phyloP scores from a whole-genome alignment of 768 basidiomycete genomes.

The Lactifluus rugatus region DNA sequence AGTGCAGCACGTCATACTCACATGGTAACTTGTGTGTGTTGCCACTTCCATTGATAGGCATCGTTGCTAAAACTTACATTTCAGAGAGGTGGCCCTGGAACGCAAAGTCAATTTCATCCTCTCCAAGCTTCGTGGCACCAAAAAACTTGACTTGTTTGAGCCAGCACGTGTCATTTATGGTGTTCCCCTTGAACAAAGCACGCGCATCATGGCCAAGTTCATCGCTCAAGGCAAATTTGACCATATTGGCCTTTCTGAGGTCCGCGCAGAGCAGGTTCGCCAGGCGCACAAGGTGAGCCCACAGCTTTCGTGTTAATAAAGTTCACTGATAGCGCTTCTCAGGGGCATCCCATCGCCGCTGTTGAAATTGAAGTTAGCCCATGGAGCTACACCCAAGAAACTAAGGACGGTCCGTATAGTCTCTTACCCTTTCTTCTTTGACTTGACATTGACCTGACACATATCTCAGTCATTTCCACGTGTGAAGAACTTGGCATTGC shows the following conservation, averaged over 20 bases:
- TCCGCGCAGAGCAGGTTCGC: slow-evolving; percentile 37
- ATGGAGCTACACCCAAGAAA: slow-evolving; percentile 48
- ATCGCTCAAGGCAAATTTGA: slow-evolving; percentile 47
- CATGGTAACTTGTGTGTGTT: slow-evolving; percentile 11
- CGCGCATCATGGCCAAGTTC: slow-evolving; percentile 34
- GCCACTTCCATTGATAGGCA: neutral
- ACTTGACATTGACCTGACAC: neutral
- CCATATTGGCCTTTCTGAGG: slow-evolving; percentile 54
- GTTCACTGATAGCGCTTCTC: neutral
- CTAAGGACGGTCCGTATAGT: slow-evolving; percentile 33
- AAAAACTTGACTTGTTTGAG: slow-evolving; percentile 54
- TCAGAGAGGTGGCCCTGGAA: slow-evolving; percentile 9
- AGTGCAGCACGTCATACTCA: slow-evolving; percentile 15
- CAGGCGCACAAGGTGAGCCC: slow-evolving; percentile 25
- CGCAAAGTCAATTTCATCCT: slow-evolving; percentile 17
- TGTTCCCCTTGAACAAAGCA: slow-evolving; percentile 38
- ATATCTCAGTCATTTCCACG: slow-evolving; percentile 36
- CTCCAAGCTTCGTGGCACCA: slow-evolving; percentile 37
- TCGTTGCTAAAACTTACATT: neutral
- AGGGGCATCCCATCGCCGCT: slow-evolving; percentile 32
- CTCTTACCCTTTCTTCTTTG: neutral
- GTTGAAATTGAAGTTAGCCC: slow-evolving; percentile 63
- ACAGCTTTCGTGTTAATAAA: slow-evolving; percentile 35
- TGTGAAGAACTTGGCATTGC: slow-evolving; percentile 46
- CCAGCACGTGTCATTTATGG: slow-evolving; percentile 38